A percentile compares a stretch with the other conserved stretches of the same genome.
Conservation (phyloP, 495 filamentous ascomycete species). For the Copromyces sp. region DNA sequence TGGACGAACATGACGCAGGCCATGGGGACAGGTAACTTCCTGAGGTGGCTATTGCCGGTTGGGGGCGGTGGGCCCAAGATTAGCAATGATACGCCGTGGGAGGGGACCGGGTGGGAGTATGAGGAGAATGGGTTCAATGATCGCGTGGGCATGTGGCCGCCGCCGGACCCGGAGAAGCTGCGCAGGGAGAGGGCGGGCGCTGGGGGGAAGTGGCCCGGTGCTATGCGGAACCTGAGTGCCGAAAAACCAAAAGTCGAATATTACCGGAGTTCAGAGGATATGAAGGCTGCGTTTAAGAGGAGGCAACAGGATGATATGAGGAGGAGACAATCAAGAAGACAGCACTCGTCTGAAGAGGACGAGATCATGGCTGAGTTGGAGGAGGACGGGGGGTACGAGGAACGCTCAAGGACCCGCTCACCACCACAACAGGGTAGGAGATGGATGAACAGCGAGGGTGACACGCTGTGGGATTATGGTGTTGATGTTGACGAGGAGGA, state of each 20-base stretch:
- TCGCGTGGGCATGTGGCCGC: slow-evolving; percentile 61
- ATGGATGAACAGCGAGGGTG: slow-evolving; percentile 82
- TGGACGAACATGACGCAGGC: slow-evolving; percentile 84
- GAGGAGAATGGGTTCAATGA: slow-evolving; percentile 85
- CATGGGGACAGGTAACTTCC: slow-evolving; percentile 71
- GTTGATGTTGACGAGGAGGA: slow-evolving; percentile 77
- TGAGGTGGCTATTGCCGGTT: slow-evolving; percentile 48
- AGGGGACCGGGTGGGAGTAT: slow-evolving; percentile 50
- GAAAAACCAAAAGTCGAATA: slow-evolving; percentile 5
- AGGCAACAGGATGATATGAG: slow-evolving; percentile 38
- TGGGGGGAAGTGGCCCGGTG: slow-evolving; percentile 24
- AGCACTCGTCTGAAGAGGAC: slow-evolving; percentile 32
- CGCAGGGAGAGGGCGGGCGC: slow-evolving; percentile 23
- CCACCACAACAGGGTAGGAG: slow-evolving; percentile 20
- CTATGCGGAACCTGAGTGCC: slow-evolving; percentile 2
- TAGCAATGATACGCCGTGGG: slow-evolving; percentile 6
- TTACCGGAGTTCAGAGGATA: slow-evolving; percentile 15
- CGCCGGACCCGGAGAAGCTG: slow-evolving; percentile 78
- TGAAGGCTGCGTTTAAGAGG: slow-evolving; percentile 25
- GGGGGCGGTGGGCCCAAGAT: slow-evolving; percentile 31
- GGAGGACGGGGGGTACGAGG: slow-evolving; percentile 32
- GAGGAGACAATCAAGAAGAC: slow-evolving; percentile 26
- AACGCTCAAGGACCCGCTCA: slow-evolving; percentile 24
- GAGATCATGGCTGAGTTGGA: slow-evolving; percentile 31
- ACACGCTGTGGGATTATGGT: slow-evolving; percentile 78